A percentile compares a stretch with the other conserved stretches of the same genome.
phyloP scores from a whole-genome alignment of 257 asterid genomes.

The Agastache rugosa region DNA sequence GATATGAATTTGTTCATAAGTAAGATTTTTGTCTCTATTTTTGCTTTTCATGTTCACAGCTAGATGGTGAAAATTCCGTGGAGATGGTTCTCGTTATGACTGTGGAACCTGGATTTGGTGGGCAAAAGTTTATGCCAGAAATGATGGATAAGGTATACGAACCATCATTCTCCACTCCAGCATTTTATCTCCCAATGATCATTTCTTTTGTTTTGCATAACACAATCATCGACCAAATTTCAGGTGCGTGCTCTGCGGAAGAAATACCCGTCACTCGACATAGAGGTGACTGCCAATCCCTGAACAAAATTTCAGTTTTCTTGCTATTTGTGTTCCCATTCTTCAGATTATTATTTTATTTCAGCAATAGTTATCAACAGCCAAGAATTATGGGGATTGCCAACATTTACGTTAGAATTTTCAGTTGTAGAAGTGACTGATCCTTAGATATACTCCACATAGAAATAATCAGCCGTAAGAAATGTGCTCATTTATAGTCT shows the following conservation, averaged over 20 bases:
- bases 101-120: constrained; percentile 98
- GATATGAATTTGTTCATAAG: neutral
- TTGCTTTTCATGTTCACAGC: constrained; percentile 40
- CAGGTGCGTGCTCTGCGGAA: constrained; percentile 27
- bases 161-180: neutral
- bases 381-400: neutral
- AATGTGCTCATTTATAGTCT: neutral
- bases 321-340: neutral
- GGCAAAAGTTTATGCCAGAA: constrained; percentile 96
- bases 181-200: neutral
- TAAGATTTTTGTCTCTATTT: neutral
- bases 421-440: neutral
- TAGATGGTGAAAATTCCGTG: constrained; percentile 68
- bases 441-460: constrained; percentile 27
- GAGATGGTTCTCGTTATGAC: constrained; percentile 97
- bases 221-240: neutral
- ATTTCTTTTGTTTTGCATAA: neutral
- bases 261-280: constrained; percentile 24
- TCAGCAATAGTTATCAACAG: neutral
- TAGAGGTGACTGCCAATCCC: constrained; percentile 9
- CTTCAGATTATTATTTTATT: neutral
- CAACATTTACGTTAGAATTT: neutral
- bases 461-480: neutral
- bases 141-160: constrained; percentile 83
- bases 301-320: neutral